These are phyloP conservation scores for Coemansia sp. DNA, from an alignment of 192 early-diverging fungal genomes.

Conservation along the genomic window DNA sequence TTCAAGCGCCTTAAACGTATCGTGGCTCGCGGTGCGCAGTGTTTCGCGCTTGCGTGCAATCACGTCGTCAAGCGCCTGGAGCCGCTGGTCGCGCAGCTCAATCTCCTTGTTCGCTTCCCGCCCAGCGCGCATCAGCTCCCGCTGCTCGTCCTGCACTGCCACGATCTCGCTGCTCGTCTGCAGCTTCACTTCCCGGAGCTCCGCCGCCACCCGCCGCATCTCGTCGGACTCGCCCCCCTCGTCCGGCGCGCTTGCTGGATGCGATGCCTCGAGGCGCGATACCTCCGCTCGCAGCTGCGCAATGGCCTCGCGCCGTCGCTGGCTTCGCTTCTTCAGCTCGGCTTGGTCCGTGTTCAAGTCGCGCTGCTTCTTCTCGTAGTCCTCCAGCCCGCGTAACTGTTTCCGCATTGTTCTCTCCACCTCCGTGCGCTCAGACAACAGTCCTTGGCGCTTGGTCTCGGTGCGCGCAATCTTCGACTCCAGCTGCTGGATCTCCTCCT, in stretches of 20 bases:
- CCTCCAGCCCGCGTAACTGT: conserved; percentile 13
- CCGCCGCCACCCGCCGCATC: conserved; percentile 31
- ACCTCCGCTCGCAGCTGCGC: conserved; percentile 41
- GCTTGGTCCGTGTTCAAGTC: conserved; percentile 35
- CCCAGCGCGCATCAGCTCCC: conserved; percentile 32
- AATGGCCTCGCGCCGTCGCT: conserved; percentile 44
- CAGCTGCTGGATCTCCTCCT: conserved; percentile 40
- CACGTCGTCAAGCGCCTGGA: conserved; percentile 64
- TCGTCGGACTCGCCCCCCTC: conserved; percentile 16
- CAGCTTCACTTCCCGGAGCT: conserved; percentile 33
- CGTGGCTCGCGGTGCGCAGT: conserved; percentile 53
- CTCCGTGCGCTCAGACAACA: conserved; percentile 12
- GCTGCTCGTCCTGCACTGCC: conserved; percentile 50
- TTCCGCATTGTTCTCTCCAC: conserved; percentile 19
- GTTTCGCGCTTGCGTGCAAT: conserved; percentile 55
- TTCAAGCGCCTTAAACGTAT: conserved; percentile 61
- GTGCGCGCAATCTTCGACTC: conserved; percentile 21
- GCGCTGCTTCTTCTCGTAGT: conserved; percentile 29
- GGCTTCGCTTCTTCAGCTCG: conserved; percentile 33
- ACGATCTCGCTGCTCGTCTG: conserved; percentile 50
- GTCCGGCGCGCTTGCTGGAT: not conserved
- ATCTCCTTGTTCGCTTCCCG: conserved; percentile 37
- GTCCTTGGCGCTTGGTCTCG: conserved; percentile 16
- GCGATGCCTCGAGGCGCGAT: conserved; percentile 29
- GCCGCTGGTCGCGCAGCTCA: conserved; percentile 41